phyloP scores from a whole-genome alignment of 1,139 yeast species.

The Zygosaccharomyces sapae region DNA sequence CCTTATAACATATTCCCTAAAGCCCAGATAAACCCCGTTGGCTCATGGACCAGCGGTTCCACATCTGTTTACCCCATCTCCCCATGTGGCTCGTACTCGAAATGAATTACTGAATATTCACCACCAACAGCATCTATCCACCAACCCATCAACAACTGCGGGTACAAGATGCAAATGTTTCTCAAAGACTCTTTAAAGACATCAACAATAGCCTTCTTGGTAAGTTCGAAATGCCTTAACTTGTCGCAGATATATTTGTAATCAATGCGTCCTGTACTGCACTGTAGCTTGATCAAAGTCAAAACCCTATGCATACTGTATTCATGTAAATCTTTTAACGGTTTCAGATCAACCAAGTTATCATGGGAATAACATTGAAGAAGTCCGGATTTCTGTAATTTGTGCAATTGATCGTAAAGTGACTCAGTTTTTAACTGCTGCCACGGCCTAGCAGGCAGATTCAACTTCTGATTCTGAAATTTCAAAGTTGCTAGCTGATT shows the following conservation, averaged over 20 bases:
- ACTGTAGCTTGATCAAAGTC: conserved; percentile 18
- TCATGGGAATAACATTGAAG: conserved; percentile 2
- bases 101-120: conserved; percentile 15
- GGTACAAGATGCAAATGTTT: conserved; percentile 5
- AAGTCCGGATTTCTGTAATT: conserved; percentile 8
- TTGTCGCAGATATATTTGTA: conserved; percentile 11
- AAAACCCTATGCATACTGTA: conserved; percentile 17
- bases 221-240: conserved; percentile 10
- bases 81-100: too few relatives aligned
- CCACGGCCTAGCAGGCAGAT: too few relatives aligned
- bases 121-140: conserved; percentile 22
- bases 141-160: conserved; percentile 17
- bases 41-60: too few relatives aligned
- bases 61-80: too few relatives aligned
- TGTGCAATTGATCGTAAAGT: conserved; percentile 8
- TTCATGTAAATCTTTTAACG: conserved; percentile 13
- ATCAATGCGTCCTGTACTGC: conserved; percentile 18
- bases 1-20: too few relatives aligned
- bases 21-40: too few relatives aligned
- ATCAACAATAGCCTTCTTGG: conserved; percentile 16
- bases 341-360: conserved; percentile 11
- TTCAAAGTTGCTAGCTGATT: too few relatives aligned
- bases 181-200: conserved; percentile 19
- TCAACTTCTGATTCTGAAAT: too few relatives aligned
- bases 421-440: conserved; percentile 9